A percentile compares a stretch with the other conserved stretches of the same genome.
phyloP scores from a whole-genome alignment of 2,329 filamentous ascomycete species.

The Cladobotryum mycophilum region DNA sequence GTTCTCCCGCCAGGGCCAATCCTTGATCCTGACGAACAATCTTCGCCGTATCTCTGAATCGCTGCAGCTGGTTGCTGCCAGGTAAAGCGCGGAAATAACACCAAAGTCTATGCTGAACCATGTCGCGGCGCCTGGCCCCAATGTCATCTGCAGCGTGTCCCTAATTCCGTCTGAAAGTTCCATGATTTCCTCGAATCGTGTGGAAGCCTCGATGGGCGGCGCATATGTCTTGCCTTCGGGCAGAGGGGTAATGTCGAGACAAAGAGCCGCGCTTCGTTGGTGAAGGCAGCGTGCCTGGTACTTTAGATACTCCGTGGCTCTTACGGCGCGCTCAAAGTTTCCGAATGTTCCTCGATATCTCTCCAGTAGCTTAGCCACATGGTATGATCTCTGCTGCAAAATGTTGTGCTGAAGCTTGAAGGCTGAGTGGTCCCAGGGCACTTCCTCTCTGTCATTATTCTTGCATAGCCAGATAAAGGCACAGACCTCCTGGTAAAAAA shows the following conservation, averaged over 20 bases:
- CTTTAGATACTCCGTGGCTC: conserved; percentile 4
- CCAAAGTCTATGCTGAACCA: conserved; percentile 13
- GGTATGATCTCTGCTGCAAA: conserved; percentile 13
- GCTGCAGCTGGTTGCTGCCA: conserved; percentile 9
- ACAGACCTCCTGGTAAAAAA: conserved; percentile 18
- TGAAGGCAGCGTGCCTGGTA: conserved; percentile 9
- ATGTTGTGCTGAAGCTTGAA: conserved; percentile 16
- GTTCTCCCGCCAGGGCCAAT: conserved; percentile 14
- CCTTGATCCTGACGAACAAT: conserved; percentile 10
- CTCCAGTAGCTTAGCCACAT: conserved; percentile 11
- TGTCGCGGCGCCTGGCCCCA: background rate
- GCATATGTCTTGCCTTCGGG: conserved; percentile 1
- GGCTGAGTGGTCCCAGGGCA: conserved; percentile 12
- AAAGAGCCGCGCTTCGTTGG: conserved; percentile 9
- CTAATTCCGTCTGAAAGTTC: conserved; percentile 9
- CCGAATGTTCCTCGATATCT: conserved; percentile 3
- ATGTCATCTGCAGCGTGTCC: background rate
- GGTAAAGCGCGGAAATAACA: conserved; percentile 14
- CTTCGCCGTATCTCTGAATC: conserved; percentile 8
- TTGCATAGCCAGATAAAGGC: conserved; percentile 16
- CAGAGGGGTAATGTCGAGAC: conserved; percentile 1
- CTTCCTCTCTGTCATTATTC: conserved; percentile 12
- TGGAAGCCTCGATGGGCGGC: conserved; percentile 2
- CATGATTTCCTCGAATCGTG: conserved; percentile 10
- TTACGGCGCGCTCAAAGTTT: background rate